A percentile compares a stretch with the other conserved stretches of the same genome.
Evolutionary conservation across 768 basidiomycete genomes (phyloP).

Genomic region (Atractiella rhizophila): DNA sequence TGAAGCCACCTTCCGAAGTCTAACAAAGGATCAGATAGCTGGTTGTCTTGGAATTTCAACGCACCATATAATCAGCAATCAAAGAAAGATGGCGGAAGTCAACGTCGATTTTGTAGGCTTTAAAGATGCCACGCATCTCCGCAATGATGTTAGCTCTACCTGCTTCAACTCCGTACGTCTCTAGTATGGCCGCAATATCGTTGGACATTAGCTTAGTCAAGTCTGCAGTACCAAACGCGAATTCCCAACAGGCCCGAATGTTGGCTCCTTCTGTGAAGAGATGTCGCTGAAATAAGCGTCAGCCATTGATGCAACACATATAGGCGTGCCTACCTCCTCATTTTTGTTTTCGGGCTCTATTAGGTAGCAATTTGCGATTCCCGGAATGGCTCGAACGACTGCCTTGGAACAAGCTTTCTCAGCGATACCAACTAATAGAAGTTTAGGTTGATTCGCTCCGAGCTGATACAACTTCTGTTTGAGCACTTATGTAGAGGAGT

Average conservation of each 20-base stretch:
- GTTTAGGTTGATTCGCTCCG: constrained; percentile 61
- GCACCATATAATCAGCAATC: constrained; percentile 97
- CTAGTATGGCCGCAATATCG: constrained; percentile 72
- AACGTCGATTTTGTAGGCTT: constrained; percentile 84
- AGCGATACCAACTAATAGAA: constrained; percentile 75
- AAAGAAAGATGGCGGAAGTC: constrained; percentile 79
- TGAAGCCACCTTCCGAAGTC: constrained; percentile 96
- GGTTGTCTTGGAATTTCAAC: constrained; percentile 17
- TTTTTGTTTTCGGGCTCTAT: constrained; percentile 33
- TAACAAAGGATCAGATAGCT: constrained; percentile 19
- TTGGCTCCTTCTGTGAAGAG: constrained; percentile 83
- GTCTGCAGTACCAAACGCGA: constrained; percentile 34
- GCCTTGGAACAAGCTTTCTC: constrained; percentile 64
- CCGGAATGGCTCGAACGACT: constrained; percentile 66
- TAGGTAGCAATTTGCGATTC: constrained; percentile 67
- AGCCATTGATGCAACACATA: background rate
- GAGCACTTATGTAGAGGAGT: constrained; percentile 1
- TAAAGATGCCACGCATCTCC: constrained; percentile 78
- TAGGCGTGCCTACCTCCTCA: constrained; percentile 26
- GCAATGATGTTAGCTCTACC: constrained; percentile 69
- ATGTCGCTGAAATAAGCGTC: constrained; percentile 23
- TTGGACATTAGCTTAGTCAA: constrained; percentile 69
- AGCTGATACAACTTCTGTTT: constrained; percentile 31
- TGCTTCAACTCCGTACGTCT: constrained; percentile 90
- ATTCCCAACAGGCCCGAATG: constrained; percentile 58